These are phyloP conservation scores for Scleromitrula shiraiana DNA, from an alignment of 2,329 filamentous ascomycete genomes.

Conservation along the genomic window DNA sequence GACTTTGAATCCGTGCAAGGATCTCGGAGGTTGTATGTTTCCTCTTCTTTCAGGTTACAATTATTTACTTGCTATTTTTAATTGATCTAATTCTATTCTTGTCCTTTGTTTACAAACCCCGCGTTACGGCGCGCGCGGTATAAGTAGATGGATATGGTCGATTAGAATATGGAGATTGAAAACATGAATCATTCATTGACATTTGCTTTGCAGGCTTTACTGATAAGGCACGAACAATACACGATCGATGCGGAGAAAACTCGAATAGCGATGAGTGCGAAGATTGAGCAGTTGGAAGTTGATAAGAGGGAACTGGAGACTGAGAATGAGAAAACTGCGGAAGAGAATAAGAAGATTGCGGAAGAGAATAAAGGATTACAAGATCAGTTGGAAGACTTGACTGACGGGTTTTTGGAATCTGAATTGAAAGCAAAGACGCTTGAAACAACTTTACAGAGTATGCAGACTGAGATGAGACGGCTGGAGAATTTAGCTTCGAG, in stretches of 20 bases:
- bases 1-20: no score
- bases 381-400: slow-evolving; percentile 77
- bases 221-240: slow-evolving; percentile 88
- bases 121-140: slow-evolving; percentile 2
- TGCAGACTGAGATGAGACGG: slow-evolving; percentile 67
- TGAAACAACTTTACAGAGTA: slow-evolving; percentile 66
- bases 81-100: slow-evolving; percentile 2
- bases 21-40: no score
- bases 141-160: neutral
- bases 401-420: slow-evolving; percentile 69
- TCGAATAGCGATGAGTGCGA: slow-evolving; percentile 36
- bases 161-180: neutral
- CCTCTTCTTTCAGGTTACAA: no score
- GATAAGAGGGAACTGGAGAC: slow-evolving; percentile 68
- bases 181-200: slow-evolving; percentile 49
- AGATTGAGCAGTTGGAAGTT: slow-evolving; percentile 38
- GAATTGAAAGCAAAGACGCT: slow-evolving; percentile 73
- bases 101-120: slow-evolving; percentile 4
- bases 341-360: slow-evolving; percentile 66
- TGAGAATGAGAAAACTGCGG: slow-evolving; percentile 66
- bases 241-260: slow-evolving; percentile 88
- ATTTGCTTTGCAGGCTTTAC: slow-evolving; percentile 71
- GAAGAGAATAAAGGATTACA: slow-evolving; percentile 77
- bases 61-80: neutral
- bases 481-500: slow-evolving; percentile 66